Percentiles rank a stretch among this genome's conserved stretches.
Evolutionary conservation across 2,329 filamentous ascomycete species (phyloP).

Genomic region (Colletotrichum filicis): DNA sequence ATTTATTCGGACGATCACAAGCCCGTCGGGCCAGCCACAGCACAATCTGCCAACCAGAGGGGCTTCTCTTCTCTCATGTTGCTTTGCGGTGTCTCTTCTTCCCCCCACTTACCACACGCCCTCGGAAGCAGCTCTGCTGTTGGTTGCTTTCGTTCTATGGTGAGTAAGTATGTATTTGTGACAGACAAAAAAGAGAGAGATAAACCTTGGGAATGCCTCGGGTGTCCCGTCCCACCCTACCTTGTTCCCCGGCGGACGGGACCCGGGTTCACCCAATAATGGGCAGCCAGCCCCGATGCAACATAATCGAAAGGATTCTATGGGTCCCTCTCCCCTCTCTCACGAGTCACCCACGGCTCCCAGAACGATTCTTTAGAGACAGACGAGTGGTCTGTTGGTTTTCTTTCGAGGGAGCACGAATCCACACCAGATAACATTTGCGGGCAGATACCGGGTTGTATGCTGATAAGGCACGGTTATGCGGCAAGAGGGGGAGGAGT

Average conservation of each 20-base stretch:
- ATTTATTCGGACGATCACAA: slow-evolving; percentile 30
- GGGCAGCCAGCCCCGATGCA: neutral
- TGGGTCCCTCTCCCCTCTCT: neutral
- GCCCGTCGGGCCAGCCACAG: slow-evolving; percentile 2
- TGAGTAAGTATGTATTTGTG: neutral
- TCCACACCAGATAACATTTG: neutral
- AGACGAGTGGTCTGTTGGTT: neutral
- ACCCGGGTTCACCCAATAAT: neutral
- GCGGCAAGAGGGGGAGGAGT: neutral
- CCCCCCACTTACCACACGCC: neutral
- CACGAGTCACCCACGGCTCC: neutral
- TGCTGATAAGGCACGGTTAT: slow-evolving; percentile 9
- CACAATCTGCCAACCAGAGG: neutral
- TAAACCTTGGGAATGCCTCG: neutral
- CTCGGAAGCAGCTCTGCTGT: neutral
- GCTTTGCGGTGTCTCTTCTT: neutral
- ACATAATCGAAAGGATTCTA: neutral
- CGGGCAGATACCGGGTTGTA: neutral
- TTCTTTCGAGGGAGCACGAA: neutral
- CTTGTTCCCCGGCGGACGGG: neutral
- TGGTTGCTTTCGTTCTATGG: neutral
- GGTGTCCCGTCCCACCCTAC: neutral
- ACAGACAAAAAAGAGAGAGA: neutral
- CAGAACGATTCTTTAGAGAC: neutral
- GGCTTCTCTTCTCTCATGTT: neutral